Conservation (phyloP, 306 rosid species). For the Nissolia schottii region DNA sequence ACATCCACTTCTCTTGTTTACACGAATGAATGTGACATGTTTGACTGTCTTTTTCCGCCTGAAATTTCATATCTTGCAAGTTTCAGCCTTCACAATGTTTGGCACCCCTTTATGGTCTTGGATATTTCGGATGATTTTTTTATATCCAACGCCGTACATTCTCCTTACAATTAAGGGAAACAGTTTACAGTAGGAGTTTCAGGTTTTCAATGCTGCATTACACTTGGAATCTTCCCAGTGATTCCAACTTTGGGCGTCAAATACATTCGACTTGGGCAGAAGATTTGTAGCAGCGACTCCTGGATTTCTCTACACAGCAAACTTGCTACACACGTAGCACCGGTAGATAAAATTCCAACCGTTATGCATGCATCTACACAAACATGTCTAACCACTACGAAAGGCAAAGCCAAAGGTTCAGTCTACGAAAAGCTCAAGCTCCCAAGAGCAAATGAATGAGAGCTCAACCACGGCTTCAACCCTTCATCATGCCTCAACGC, state of each 20-base stretch:
- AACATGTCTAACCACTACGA: not conserved
- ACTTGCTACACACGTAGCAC: not conserved
- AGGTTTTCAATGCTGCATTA: not conserved
- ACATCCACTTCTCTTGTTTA: not conserved
- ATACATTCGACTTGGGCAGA: not conserved
- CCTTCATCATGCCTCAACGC: not conserved
- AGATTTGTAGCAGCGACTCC: not conserved
- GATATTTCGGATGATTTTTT: not conserved
- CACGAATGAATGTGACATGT: not conserved
- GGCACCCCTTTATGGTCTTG: not conserved
- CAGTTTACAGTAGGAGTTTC: not conserved
- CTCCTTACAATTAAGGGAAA: not conserved
- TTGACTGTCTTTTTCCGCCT: not conserved
- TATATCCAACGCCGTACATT: not conserved
- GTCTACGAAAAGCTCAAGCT: not conserved
- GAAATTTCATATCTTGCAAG: slow-evolving; percentile 20
- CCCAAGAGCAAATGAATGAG: not conserved
- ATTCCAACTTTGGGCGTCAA: too few relatives aligned
- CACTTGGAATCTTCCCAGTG: too few relatives aligned
- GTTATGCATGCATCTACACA: not conserved
- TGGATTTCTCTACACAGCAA: not conserved
- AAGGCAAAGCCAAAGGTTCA: not conserved
- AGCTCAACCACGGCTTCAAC: not conserved
- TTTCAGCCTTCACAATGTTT: slow-evolving; percentile 12
- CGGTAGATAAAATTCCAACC: not conserved